These are phyloP conservation scores for Ustilago lituana DNA, from an alignment of 1,284 basidiomycete genomes.

Conservation along the genomic window DNA sequence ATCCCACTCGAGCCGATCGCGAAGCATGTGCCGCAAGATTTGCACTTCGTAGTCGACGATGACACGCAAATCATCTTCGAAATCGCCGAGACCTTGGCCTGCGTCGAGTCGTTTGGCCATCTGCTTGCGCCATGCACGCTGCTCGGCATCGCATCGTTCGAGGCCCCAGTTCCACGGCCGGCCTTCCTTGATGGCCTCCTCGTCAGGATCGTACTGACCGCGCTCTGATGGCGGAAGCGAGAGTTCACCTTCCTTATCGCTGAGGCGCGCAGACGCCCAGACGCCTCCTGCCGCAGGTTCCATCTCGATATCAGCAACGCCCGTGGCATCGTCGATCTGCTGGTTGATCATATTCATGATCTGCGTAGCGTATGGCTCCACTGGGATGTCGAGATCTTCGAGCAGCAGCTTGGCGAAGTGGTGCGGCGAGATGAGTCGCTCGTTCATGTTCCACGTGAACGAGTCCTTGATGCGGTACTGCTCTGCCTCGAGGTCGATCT, in stretches of 20 bases:
- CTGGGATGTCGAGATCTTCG: conserved; percentile 82
- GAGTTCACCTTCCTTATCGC: conserved; percentile 20
- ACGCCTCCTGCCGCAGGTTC: conserved; percentile 42
- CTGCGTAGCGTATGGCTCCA: conserved; percentile 76
- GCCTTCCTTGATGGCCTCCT: conserved; percentile 36
- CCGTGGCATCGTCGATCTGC: conserved; percentile 88
- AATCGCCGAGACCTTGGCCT: conserved; percentile 40
- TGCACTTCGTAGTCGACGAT: conserved; percentile 84
- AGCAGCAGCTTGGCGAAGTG: conserved; percentile 87
- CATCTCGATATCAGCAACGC: conserved; percentile 62
- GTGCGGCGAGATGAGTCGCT: conserved; percentile 79
- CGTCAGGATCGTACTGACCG: conserved; percentile 27
- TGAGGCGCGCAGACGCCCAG: conserved; percentile 33
- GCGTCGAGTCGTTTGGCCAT: conserved; percentile 36
- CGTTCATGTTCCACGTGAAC: conserved; percentile 94
- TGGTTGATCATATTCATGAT: conserved; percentile 86
- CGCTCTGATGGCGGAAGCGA: conserved; percentile 14
- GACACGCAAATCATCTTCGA: conserved; percentile 63
- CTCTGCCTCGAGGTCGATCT: conserved; percentile 92
- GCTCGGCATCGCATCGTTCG: conserved; percentile 13
- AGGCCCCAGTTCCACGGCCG: conserved; percentile 44
- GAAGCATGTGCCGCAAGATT: conserved; percentile 86
- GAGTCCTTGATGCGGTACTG: conserved; percentile 90
- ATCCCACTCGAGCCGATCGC: conserved; percentile 98
- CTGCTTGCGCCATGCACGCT: conserved; percentile 31